Percentiles rank a stretch among this genome's conserved stretches.
These are phyloP conservation scores for Pinus tabuliformis DNA, from an alignment of 75 land plant genomes.

Conservation along the genomic window DNA sequence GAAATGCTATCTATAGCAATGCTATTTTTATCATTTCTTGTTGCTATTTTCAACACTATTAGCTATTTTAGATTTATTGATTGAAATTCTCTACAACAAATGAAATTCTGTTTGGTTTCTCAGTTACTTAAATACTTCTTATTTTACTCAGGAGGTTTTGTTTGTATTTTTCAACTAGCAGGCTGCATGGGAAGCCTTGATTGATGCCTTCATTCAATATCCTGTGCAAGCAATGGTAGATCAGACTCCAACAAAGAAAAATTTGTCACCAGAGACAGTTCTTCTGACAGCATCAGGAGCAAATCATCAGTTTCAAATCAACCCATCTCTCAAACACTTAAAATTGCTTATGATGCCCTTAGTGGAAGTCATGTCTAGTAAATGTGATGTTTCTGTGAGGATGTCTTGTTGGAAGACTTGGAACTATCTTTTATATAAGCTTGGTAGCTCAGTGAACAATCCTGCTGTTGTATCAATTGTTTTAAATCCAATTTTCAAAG, in stretches of 20 bases:
- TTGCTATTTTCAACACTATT: neutral
- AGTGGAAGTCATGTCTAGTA: conserved; percentile 44
- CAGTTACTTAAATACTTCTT: neutral
- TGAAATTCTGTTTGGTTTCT: neutral
- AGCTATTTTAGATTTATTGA: neutral
- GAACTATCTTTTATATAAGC: conserved; percentile 53
- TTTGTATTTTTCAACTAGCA: conserved; percentile 17
- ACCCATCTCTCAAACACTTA: conserved; percentile 25
- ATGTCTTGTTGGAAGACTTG: conserved; percentile 49
- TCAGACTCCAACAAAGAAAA: conserved; percentile 8
- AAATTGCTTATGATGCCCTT: conserved; percentile 70
- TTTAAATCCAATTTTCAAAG: conserved; percentile 43
- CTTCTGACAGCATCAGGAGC: conserved; percentile 7
- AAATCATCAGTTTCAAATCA: neutral
- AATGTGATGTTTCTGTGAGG: conserved; percentile 42
- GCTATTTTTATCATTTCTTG: no score
- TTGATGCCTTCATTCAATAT: conserved; percentile 41
- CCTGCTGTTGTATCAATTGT: conserved; percentile 30
- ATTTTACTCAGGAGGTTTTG: neutral
- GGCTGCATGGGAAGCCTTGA: conserved; percentile 68
- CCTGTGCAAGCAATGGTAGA: conserved; percentile 1
- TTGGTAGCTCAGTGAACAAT: conserved; percentile 30
- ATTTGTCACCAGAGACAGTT: neutral
- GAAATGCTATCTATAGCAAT: no score
- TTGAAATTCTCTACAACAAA: neutral